Percentiles rank a stretch among this genome's conserved stretches.
Evolutionary conservation across 2,329 filamentous ascomycete genomes (phyloP).

Genomic region (Lanzia echinophila): DNA sequence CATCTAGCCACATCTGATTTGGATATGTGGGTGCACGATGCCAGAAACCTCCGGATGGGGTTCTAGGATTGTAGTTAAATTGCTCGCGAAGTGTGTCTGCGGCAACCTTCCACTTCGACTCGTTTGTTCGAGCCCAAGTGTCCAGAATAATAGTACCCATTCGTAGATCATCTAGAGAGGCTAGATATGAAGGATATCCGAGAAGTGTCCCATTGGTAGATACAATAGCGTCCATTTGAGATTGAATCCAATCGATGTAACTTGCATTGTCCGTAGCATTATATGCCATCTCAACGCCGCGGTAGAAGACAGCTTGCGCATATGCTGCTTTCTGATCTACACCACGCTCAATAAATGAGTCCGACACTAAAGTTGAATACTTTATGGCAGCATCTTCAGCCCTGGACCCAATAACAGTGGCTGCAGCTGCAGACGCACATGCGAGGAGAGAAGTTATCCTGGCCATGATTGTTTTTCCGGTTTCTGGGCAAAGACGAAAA

Average conservation of each 20-base stretch:
- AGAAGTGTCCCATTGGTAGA: conserved; percentile 40
- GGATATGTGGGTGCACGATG: conserved; percentile 33
- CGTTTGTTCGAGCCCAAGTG: conserved; percentile 29
- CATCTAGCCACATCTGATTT: conserved; percentile 50
- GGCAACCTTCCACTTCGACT: conserved; percentile 43
- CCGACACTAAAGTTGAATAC: conserved; percentile 4
- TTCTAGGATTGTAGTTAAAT: conserved; percentile 44
- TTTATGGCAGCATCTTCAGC: background rate
- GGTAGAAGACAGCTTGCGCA: conserved; percentile 6
- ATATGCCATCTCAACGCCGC: conserved; percentile 30
- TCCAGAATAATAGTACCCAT: conserved; percentile 32
- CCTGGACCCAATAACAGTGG: background rate
- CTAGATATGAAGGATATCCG: conserved; percentile 40
- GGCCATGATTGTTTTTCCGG: no score
- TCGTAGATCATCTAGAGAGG: conserved; percentile 47
- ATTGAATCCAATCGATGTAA: conserved; percentile 39
- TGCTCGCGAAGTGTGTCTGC: conserved; percentile 41
- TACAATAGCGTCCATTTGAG: conserved; percentile 42
- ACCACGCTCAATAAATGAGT: conserved; percentile 3
- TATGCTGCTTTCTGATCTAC: conserved; percentile 2
- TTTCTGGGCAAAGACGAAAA: no score
- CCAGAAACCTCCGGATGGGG: conserved; percentile 46
- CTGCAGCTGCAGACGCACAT: background rate
- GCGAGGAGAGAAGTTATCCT: background rate
- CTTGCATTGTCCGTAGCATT: conserved; percentile 37